Evolutionary conservation across 441 rosid genomes (phyloP).

Genomic region (Syzygium malaccense): DNA sequence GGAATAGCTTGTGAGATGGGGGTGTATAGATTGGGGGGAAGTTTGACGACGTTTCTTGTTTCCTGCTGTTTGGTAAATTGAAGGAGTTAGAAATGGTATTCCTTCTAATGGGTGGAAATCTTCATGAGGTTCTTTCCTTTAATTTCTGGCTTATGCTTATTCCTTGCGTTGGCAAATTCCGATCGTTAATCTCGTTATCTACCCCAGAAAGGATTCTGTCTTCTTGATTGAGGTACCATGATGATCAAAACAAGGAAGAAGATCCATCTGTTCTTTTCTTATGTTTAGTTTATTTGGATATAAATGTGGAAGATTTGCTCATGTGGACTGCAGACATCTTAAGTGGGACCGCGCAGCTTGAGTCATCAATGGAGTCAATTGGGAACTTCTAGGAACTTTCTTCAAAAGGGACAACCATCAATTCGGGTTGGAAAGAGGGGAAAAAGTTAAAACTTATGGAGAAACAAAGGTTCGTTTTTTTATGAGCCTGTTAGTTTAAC

Average conservation of each 20-base stretch:
- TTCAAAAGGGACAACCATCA: not conserved
- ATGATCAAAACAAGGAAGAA: not conserved
- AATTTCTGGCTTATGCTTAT: not conserved
- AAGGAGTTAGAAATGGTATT: not conserved
- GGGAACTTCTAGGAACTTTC: not conserved
- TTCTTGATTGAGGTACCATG: not conserved
- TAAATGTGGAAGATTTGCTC: not conserved
- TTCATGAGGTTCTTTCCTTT: constrained; percentile 1
- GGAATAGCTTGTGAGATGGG: not conserved
- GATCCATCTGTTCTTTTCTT: not conserved
- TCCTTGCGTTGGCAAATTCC: not conserved
- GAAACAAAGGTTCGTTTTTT: not conserved
- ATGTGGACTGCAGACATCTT: not conserved
- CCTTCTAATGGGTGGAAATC: not conserved
- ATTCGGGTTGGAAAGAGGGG: not conserved
- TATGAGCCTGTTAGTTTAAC: not conserved
- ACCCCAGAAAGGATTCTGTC: not conserved
- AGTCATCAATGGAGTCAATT: not conserved
- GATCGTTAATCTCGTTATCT: not conserved
- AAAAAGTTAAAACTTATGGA: not conserved
- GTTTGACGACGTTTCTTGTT: not conserved
- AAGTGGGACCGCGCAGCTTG: not conserved
- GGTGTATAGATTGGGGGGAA: not conserved
- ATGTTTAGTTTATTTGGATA: not conserved
- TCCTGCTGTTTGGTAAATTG: not conserved